Percentiles rank a stretch among this genome's conserved stretches.
Evolutionary conservation across 2,329 filamentous ascomycete genomes (phyloP).

Genomic region (Cladosporium sp.): DNA sequence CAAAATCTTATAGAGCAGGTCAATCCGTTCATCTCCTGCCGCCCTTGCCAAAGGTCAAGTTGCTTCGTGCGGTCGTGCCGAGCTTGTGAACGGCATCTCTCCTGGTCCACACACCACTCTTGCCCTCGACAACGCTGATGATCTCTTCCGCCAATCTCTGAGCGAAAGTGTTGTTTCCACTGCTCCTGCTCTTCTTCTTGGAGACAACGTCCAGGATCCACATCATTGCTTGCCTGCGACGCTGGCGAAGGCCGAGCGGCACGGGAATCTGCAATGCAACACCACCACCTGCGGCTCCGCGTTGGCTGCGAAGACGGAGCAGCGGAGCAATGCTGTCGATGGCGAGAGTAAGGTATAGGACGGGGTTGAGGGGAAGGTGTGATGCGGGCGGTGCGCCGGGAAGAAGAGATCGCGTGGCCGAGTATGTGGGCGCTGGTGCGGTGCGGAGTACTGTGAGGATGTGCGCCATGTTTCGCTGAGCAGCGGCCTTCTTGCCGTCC

Average conservation of each 20-base stretch:
- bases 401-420: conserved; percentile 65
- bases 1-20: neutral
- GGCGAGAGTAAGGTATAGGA: conserved; percentile 82
- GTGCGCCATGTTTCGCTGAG: conserved; percentile 86
- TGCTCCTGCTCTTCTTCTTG: conserved; percentile 70
- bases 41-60: conserved; percentile 42
- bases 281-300: conserved; percentile 81
- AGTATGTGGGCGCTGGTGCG: conserved; percentile 71
- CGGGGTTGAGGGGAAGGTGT: conserved; percentile 82
- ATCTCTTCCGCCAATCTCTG: conserved; percentile 80
- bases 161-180: conserved; percentile 68
- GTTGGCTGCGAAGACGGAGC: conserved; percentile 70
- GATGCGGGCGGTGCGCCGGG: conserved; percentile 69
- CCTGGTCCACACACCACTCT: conserved; percentile 79
- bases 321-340: conserved; percentile 92
- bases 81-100: conserved; percentile 73
- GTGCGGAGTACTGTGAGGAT: conserved; percentile 83
- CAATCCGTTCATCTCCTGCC: neutral
- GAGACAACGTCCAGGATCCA: conserved; percentile 87
- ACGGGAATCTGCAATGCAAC: conserved; percentile 75
- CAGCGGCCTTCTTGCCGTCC: conserved; percentile 82
- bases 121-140: conserved; percentile 80
- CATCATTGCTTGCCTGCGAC: conserved; percentile 62
- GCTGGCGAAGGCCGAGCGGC: conserved; percentile 68
- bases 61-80: conserved; percentile 73